A percentile compares a stretch with the other conserved stretches of the same genome.
Evolutionary conservation across 2,329 filamentous ascomycete genomes (phyloP).

Genomic region (Leptosphaerulina australis): DNA sequence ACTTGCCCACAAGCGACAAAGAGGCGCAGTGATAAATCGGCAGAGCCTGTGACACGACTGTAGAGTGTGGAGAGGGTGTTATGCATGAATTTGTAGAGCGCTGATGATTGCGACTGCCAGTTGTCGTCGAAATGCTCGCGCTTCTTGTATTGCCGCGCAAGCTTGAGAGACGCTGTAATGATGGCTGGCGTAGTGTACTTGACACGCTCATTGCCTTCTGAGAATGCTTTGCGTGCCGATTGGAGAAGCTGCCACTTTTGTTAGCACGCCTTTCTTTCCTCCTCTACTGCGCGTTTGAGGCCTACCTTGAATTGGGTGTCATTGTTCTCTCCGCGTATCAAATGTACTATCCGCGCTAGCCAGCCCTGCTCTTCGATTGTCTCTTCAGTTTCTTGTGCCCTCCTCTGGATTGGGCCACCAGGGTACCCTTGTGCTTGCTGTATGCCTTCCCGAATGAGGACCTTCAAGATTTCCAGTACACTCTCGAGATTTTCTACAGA

Average conservation of each 20-base stretch:
- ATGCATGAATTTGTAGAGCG: constrained; percentile 95
- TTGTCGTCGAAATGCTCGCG: constrained; percentile 86
- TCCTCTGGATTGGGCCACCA: constrained; percentile 73
- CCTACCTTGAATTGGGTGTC: constrained; percentile 84
- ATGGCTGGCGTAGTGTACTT: constrained; percentile 94
- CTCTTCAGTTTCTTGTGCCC: constrained; percentile 88
- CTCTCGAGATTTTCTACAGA: constrained; percentile 83
- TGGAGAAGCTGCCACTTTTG: constrained; percentile 69
- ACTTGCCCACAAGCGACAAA: constrained; percentile 93
- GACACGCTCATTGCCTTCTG: constrained; percentile 91
- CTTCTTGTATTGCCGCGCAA: constrained; percentile 85
- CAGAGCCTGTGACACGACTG: constrained; percentile 81
- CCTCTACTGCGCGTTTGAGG: too few species aligned
- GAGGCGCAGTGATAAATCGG: constrained; percentile 85
- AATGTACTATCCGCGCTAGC: constrained; percentile 89
- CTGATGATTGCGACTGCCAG: constrained; percentile 74
- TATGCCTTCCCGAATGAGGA: constrained; percentile 90
- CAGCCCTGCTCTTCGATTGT: constrained; percentile 98
- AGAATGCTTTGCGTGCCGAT: constrained; percentile 82
- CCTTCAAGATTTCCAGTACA: constrained; percentile 84
- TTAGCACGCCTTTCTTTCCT: too few species aligned
- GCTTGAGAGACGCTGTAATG: constrained; percentile 85
- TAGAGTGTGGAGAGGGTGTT: constrained; percentile 85
- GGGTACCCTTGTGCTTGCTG: constrained; percentile 83
- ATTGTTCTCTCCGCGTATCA: constrained; percentile 82